Conservation (phyloP, 805 yeast genomes). For the Hanseniaspora jakobsenii region DNA sequence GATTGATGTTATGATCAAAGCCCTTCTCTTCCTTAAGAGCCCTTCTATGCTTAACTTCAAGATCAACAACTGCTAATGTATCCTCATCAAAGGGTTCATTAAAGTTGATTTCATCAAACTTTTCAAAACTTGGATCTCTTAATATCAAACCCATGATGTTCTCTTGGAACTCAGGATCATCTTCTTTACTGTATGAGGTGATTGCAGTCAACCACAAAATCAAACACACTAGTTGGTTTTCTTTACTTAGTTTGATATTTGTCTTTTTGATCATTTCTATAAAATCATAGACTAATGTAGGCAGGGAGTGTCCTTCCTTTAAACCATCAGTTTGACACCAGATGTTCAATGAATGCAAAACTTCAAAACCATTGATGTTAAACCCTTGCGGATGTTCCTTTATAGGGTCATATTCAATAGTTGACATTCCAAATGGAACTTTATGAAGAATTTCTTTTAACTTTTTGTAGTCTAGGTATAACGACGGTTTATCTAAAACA, state of each 20-base stretch:
- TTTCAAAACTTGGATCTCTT: slow-evolving; percentile 1
- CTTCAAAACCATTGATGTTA: slow-evolving; percentile 12
- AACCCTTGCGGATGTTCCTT: slow-evolving; percentile 5
- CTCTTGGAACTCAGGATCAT: slow-evolving; percentile 7
- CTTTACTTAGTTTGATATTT: neutral
- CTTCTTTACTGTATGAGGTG: slow-evolving; percentile 6
- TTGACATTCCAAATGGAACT: neutral
- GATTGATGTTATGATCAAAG: neutral
- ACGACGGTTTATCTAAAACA: neutral
- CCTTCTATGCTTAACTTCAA: neutral
- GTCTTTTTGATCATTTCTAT: neutral
- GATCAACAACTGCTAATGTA: neutral
- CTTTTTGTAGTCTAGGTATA: neutral
- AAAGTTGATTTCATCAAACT: slow-evolving; percentile 6
- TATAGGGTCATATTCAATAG: neutral
- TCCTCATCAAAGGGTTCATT: neutral
- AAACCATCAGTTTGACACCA: slow-evolving; percentile 9
- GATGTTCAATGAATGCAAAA: slow-evolving; percentile 1
- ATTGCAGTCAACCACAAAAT: slow-evolving; percentile 11
- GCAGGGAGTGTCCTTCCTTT: neutral
- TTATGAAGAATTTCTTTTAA: neutral
- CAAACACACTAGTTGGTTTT: slow-evolving; percentile 4
- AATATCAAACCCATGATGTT: slow-evolving; percentile 7
- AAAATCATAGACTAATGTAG: slow-evolving; percentile 2
- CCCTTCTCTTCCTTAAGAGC: neutral